Base-by-base conservation (phyloP, 495 filamentous ascomycete genomes). In the Lentithecium fluviatile region DNA sequence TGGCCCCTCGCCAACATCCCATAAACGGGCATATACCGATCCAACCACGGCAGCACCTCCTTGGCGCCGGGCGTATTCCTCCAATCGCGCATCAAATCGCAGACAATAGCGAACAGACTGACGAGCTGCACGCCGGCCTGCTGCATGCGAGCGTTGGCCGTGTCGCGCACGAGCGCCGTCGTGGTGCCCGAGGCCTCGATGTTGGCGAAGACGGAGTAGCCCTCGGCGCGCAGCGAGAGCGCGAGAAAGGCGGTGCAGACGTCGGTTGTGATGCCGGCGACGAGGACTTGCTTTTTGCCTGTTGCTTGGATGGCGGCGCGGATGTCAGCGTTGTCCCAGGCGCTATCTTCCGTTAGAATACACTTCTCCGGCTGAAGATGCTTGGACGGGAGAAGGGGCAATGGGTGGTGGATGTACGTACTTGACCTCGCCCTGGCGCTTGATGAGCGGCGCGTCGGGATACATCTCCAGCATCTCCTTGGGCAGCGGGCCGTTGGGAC, bases 31-130 rank as follows among this genome's bases (percentile, higher is more conserved):
- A 71, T 73, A 51, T 77, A 85, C 72, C 78, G 76, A 70, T 90
- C 87, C 47, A 91, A 73, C 66, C 76, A 86, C 5, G 87, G 85
- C 61, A 87, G 67, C 6, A 92, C 58, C 73, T 88, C 76, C 12
- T 55, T 42, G 7, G 85, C 73, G 12, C 87, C 88, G n/a, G 88
- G 88, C 0, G 78, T 83, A 51, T 79, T 76, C 20, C 88, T 77
- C 88, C 88, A 90, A 73, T 91, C 88, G 13, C 88, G 77, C 88
- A 91, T 91, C 60, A 92, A 71, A 69, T 91, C 88, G 65, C 79
- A 78, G 6, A 83, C 74, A 64, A 92, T 85, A n/a, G 74, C 79
- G 58, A 91, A 91, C 54, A 85, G 71, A 6, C 81, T 82, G 10
- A 83, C 71, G 7, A 82, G 69, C 10, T 86, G 82, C 8, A 90